phyloP scores from a whole-genome alignment of 1,139 yeast species.

The Geotrichum fermentans region DNA sequence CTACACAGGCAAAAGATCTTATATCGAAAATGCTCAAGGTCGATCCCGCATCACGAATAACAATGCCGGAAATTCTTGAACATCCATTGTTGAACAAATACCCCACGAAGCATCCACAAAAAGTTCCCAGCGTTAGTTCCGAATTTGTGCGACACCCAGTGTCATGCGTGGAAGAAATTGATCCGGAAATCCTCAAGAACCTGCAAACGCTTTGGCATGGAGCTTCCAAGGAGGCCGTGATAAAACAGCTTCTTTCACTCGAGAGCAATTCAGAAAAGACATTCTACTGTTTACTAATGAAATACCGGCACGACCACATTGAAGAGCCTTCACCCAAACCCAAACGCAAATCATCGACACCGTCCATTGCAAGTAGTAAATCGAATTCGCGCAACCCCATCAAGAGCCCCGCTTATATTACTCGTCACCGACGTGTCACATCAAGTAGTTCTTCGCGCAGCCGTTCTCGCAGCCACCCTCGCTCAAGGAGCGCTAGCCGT shows the following conservation, averaged over 20 bases:
- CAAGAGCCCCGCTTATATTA: constrained; percentile 4
- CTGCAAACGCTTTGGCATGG: constrained; percentile 90
- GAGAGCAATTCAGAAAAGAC: constrained; percentile 78
- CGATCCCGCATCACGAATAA: constrained; percentile 70
- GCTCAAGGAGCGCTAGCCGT: constrained; percentile 8
- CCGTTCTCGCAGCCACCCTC: constrained; percentile 4
- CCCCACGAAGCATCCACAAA: constrained; percentile 37
- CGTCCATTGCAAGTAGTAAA: not conserved
- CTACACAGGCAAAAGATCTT: constrained; percentile 79
- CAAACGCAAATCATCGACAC: not conserved
- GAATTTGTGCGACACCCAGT: constrained; percentile 40
- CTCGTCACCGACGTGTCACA: constrained; percentile 3
- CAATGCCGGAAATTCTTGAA: constrained; percentile 61
- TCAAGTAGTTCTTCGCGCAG: constrained; percentile 6
- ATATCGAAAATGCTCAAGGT: constrained; percentile 76
- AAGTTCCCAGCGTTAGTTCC: constrained; percentile 8
- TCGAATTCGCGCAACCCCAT: not conserved
- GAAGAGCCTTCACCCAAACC: constrained; percentile 22
- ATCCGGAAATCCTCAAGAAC: constrained; percentile 76
- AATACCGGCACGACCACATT: constrained; percentile 75
- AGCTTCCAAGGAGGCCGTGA: constrained; percentile 57
- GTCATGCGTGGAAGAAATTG: constrained; percentile 55
- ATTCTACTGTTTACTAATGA: constrained; percentile 74
- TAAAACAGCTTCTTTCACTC: constrained; percentile 53
- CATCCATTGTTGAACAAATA: constrained; percentile 82